These are phyloP conservation scores for Mycena filopes DNA, from an alignment of 768 basidiomycete genomes.

Conservation along the genomic window DNA sequence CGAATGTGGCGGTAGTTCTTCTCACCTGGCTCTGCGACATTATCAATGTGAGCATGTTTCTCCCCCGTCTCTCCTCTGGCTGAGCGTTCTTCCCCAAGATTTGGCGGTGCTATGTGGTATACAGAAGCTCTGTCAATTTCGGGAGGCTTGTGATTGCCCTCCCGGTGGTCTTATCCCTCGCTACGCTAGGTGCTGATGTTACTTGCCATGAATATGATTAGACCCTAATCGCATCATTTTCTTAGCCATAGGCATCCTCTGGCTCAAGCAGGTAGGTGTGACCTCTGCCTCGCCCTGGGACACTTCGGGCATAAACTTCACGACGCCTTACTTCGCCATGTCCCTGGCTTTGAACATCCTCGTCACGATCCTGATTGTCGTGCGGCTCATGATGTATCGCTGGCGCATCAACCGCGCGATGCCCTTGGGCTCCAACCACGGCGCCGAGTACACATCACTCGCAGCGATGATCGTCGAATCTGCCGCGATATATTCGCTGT, in stretches of 20 bases:
- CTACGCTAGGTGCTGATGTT: constrained; percentile 11
- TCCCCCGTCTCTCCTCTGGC: not conserved
- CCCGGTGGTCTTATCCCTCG: not conserved
- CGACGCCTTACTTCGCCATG: constrained; percentile 30
- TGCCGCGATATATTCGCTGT: constrained; percentile 29
- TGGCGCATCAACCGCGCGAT: constrained; percentile 21
- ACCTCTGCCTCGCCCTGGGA: constrained; percentile 22
- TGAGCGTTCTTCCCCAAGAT: constrained; percentile 9
- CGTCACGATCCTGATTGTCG: constrained; percentile 31
- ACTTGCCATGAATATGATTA: no score
- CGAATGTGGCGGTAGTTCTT: constrained; percentile 33
- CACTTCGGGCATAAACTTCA: constrained; percentile 24
- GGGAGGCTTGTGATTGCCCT: constrained; percentile 2
- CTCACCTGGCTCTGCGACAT: constrained; percentile 35
- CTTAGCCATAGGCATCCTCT: constrained; percentile 29
- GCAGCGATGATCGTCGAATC: constrained; percentile 34
- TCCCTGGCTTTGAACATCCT: constrained; percentile 35
- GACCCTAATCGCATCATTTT: not conserved
- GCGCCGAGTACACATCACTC: constrained; percentile 32
- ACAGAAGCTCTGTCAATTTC: constrained; percentile 16
- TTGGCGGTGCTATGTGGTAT: constrained; percentile 35
- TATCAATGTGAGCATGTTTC: constrained; percentile 30
- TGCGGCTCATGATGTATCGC: constrained; percentile 33
- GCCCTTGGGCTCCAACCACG: constrained; percentile 20
- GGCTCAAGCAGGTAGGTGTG: constrained; percentile 31